phyloP scores from a whole-genome alignment of 2,329 filamentous ascomycete genomes.

The Scedosporium dehoogii region DNA sequence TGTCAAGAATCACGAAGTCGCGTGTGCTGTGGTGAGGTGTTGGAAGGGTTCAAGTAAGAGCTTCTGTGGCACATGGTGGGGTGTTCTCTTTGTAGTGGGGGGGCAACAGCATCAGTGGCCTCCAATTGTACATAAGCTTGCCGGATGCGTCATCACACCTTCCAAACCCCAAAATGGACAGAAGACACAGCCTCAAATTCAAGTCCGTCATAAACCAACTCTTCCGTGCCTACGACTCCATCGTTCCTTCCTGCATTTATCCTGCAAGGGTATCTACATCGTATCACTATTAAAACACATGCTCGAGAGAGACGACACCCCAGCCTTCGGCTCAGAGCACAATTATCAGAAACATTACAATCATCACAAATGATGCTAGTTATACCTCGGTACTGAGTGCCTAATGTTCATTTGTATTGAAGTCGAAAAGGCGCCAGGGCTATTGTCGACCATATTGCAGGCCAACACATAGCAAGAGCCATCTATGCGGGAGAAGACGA shows the following conservation, averaged over 20 bases:
- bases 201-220: neutral
- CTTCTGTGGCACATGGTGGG: neutral
- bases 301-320: neutral
- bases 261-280: neutral
- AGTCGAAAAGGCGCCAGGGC: no score
- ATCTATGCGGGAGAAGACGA: neutral
- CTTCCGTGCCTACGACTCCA: neutral
- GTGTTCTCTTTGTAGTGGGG: neutral
- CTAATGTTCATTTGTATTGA: no score
- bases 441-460: no score
- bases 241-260: neutral
- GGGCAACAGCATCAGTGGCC: neutral
- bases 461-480: neutral
- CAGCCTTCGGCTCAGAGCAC: no score
- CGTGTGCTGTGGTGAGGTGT: neutral
- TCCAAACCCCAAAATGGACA: neutral
- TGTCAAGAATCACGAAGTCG: neutral
- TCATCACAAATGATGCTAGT: no score
- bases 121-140: neutral
- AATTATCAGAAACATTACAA: no score
- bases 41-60: neutral
- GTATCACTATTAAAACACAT: neutral
- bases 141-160: slow-evolving; percentile 3
- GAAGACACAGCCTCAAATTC: neutral
- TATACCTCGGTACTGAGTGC: no score